A percentile compares a stretch with the other conserved stretches of the same genome.
phyloP scores from a whole-genome alignment of 768 basidiomycete genomes.

The Leccinum subtestaceum region DNA sequence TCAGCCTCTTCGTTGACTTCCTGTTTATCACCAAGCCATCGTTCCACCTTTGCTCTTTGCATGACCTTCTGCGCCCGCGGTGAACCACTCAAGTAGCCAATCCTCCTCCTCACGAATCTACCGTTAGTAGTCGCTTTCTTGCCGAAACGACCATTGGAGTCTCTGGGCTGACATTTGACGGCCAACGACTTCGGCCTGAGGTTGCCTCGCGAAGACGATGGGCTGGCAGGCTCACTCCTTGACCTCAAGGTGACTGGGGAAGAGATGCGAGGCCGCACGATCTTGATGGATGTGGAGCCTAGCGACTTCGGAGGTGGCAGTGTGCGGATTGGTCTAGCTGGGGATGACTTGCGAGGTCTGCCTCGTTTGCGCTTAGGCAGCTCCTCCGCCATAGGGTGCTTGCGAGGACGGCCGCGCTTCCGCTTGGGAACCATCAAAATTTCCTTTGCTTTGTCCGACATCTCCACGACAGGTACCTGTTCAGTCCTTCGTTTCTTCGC shows the following conservation, averaged over 20 bases:
- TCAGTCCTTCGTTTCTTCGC: conserved; percentile 52
- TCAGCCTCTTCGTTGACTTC: conserved; percentile 13
- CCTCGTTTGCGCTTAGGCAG: conserved; percentile 35
- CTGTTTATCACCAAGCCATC: conserved; percentile 34
- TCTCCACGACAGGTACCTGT: conserved; percentile 25
- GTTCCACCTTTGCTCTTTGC: conserved; percentile 42
- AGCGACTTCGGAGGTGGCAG: conserved; percentile 11
- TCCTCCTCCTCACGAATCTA: conserved; percentile 38
- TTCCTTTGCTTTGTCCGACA: conserved; percentile 35
- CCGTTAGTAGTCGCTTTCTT: conserved; percentile 54
- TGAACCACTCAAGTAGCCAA: conserved; percentile 21
- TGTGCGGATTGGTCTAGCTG: conserved; percentile 8
- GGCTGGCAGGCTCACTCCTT: conserved; percentile 21
- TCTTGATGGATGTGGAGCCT: conserved; percentile 10
- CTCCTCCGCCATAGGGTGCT: conserved; percentile 31
- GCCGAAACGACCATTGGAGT: conserved; percentile 64
- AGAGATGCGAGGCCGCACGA: conserved; percentile 9
- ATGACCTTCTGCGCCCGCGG: conserved; percentile 41
- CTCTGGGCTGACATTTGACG: conserved; percentile 55
- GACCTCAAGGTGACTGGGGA: conserved; percentile 23
- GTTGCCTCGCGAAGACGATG: conserved; percentile 24
- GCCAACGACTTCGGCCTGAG: conserved; percentile 43
- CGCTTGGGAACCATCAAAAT: conserved; percentile 31
- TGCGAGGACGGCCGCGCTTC: conserved; percentile 36
- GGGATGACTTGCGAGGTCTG: conserved; percentile 33